Conservation (phyloP, 2,329 filamentous ascomycete species). For the Botryotinia globosa region DNA sequence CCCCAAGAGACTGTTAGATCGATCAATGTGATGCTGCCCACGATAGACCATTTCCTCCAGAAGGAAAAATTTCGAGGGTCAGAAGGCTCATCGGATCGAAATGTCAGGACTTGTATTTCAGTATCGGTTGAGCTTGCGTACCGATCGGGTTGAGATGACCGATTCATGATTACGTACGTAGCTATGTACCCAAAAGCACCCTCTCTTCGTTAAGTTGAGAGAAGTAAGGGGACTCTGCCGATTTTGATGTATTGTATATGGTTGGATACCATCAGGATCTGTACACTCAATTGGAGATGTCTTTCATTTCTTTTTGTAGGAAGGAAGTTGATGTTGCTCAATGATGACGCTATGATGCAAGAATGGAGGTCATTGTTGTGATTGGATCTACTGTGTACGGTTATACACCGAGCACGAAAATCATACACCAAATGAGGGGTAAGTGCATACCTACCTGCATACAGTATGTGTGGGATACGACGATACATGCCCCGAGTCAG, state of each 20-base stretch:
- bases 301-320: not conserved
- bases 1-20: constrained; percentile 44
- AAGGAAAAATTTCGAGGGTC: constrained; percentile 39
- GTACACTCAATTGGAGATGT: not conserved
- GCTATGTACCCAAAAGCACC: no score
- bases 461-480: not conserved
- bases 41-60: constrained; percentile 40
- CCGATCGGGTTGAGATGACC: not conserved
- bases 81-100: constrained; percentile 18
- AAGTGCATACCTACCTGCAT: not conserved
- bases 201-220: not conserved
- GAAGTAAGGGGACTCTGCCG: not conserved
- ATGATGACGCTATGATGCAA: not conserved
- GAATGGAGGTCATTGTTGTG: not conserved
- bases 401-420: not conserved
- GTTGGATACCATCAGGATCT: not conserved
- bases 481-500: not conserved
- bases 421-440: constrained; percentile 4
- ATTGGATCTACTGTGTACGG: not conserved
- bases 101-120: constrained; percentile 10
- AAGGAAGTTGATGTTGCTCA: not conserved
- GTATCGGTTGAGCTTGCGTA: not conserved
- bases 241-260: not conserved
- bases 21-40: constrained; percentile 36
- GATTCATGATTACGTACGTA: not conserved